Conservation (phyloP, 2,329 filamentous ascomycete species). For the Penicillium sp. region DNA sequence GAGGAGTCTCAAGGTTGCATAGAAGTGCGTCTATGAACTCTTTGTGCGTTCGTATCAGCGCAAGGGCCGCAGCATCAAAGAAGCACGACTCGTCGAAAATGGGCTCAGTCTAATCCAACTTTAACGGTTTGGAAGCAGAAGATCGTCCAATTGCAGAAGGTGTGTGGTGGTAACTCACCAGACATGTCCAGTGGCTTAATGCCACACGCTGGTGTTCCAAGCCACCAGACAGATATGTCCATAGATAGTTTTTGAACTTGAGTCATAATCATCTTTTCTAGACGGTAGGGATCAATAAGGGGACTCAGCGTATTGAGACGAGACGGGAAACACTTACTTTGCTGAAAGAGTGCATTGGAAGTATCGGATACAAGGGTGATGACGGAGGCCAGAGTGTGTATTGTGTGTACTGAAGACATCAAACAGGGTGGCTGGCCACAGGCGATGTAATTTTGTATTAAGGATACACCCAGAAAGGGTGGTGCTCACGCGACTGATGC, state of each 20-base stretch:
- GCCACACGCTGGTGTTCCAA: conserved; percentile 11
- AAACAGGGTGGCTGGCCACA: conserved; percentile 3
- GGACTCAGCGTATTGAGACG: not conserved
- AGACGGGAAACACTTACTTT: not conserved
- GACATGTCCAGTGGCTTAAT: conserved; percentile 14
- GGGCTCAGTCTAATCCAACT: conserved; percentile 12
- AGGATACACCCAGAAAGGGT: conserved; percentile 5
- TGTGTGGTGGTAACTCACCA: conserved; percentile 11
- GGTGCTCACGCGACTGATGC: conserved; percentile 13
- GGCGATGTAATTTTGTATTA: conserved; percentile 6
- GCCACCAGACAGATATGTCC: conserved; percentile 8
- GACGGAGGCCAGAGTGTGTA: conserved; percentile 8
- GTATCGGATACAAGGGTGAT: conserved; percentile 7
- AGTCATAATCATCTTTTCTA: not conserved
- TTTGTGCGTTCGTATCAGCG: not conserved
- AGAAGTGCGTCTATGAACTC: not conserved
- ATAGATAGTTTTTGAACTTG: not conserved
- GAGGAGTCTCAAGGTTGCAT: not conserved
- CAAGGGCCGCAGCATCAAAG: conserved; percentile 11
- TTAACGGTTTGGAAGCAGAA: conserved; percentile 19
- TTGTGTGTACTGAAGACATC: conserved; percentile 17
- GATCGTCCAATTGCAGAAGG: conserved; percentile 15
- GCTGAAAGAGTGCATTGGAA: not conserved
- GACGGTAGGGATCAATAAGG: too few relatives aligned
- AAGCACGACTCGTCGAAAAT: conserved; percentile 8